phyloP scores from a whole-genome alignment of 2,329 filamentous ascomycete genomes.

The Paraconiothyrium brasiliense region DNA sequence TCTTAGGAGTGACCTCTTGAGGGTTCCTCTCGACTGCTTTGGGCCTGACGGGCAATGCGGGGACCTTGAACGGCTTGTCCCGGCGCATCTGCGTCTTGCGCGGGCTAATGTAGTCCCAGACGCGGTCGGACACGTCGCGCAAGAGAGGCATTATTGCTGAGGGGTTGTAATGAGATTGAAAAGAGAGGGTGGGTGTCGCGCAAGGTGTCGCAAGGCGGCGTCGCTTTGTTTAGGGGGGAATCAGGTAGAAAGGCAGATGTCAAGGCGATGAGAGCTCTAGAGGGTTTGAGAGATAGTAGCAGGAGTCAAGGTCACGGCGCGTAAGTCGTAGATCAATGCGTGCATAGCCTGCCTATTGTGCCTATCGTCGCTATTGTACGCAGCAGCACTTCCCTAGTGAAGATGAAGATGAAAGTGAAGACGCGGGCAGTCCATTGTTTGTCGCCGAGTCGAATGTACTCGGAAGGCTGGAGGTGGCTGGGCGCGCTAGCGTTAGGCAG shows the following conservation, averaged over 20 bases:
- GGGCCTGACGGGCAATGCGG: constrained; percentile 29
- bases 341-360: constrained; percentile 7
- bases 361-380: background rate
- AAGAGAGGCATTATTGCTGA: constrained; percentile 41
- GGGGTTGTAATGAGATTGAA: background rate
- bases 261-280: background rate
- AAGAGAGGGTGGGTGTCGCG: background rate
- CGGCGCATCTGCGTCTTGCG: constrained; percentile 50
- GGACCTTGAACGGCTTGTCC: constrained; percentile 50
- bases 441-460: constrained; percentile 12
- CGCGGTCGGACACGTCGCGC: constrained; percentile 43
- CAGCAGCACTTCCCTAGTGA: background rate
- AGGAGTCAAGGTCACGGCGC: constrained; percentile 8
- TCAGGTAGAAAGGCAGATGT: background rate
- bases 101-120: constrained; percentile 56
- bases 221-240: constrained; percentile 9
- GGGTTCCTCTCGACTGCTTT: constrained; percentile 9
- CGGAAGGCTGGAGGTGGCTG: constrained; percentile 10
- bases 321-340: background rate
- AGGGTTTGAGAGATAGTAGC: background rate
- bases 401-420: constrained; percentile 16
- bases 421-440: constrained; percentile 30
- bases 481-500: constrained; percentile 23
- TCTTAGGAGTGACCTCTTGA: constrained; percentile 44
- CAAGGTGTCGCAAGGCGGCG: background rate